These are phyloP conservation scores for Agaricales sp. DNA, from an alignment of 1,284 basidiomycete species.

Conservation along the genomic window DNA sequence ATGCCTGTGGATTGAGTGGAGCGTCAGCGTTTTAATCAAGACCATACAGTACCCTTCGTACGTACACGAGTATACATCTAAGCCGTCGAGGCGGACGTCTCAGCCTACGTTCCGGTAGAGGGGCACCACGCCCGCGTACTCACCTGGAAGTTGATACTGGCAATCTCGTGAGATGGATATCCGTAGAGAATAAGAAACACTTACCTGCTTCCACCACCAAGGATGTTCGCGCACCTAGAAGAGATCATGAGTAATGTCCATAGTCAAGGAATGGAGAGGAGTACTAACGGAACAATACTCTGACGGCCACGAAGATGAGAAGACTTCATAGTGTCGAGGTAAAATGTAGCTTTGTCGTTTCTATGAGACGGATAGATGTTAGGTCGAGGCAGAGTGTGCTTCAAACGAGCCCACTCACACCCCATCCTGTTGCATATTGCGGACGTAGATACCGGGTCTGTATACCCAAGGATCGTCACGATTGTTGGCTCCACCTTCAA, in stretches of 20 bases:
- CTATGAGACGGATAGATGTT: constrained; percentile 20
- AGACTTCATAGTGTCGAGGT: constrained; percentile 49
- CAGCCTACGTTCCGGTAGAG: neutral
- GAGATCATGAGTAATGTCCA: neutral
- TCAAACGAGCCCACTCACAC: constrained; percentile 30
- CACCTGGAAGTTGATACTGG: constrained; percentile 61
- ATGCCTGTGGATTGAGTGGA: constrained; percentile 29
- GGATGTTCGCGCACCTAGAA: constrained; percentile 52
- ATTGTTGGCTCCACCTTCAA: constrained; percentile 68
- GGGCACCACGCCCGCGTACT: constrained; percentile 8
- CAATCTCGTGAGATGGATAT: neutral
- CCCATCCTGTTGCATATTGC: constrained; percentile 60
- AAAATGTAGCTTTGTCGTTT: constrained; percentile 67
- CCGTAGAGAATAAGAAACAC: constrained; percentile 6
- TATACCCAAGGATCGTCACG: constrained; percentile 69
- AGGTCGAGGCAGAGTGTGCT: neutral
- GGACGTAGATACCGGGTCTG: constrained; percentile 57
- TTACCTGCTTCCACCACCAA: constrained; percentile 48
- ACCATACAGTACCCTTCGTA: neutral
- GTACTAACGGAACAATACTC: constrained; percentile 54
- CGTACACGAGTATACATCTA: constrained; percentile 59
- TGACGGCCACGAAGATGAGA: constrained; percentile 49
- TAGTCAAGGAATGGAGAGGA: constrained; percentile 1
- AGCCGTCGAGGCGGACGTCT: neutral
- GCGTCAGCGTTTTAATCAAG: constrained; percentile 5